These are phyloP conservation scores for Marchantia paleacea DNA, from an alignment of 225 moss, liverwort and hornwort species.

Conservation along the genomic window DNA sequence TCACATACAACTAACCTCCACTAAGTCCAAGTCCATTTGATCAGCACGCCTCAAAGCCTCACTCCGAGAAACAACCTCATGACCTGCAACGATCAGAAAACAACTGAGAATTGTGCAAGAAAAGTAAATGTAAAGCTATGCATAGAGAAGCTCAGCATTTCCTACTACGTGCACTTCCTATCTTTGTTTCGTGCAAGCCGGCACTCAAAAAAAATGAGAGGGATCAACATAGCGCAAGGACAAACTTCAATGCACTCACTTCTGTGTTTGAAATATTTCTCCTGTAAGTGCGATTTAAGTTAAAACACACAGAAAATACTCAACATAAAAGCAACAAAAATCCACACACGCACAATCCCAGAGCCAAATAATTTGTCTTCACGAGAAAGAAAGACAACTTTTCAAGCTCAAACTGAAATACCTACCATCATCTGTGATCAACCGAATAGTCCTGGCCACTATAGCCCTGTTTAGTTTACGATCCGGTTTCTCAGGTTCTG, in stretches of 20 bases:
- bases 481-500: slow-evolving; percentile 40
- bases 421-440: slow-evolving; percentile 40
- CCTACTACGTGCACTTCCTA: not conserved
- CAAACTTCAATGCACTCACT: no score
- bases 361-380: not conserved
- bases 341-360: not conserved
- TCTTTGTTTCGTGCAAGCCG: no score
- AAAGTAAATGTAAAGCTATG: not conserved
- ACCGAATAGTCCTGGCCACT: slow-evolving; percentile 34
- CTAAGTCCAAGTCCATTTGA: slow-evolving; percentile 40
- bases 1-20: slow-evolving; percentile 30
- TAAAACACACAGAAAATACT: not conserved
- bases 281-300: no score
- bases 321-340: not conserved
- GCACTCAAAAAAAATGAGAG: no score
- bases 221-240: no score
- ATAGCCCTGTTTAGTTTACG: slow-evolving; percentile 45
- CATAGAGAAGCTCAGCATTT: not conserved
- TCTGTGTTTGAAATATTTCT: no score
- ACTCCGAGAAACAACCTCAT: slow-evolving; percentile 36
- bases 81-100: slow-evolving; percentile 26
- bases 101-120: not conserved
- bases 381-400: not conserved
- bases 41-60: slow-evolving; percentile 44
- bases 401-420: not conserved